phyloP scores from a whole-genome alignment of 345 rosid species.

The Eucalyptus camaldulensis region DNA sequence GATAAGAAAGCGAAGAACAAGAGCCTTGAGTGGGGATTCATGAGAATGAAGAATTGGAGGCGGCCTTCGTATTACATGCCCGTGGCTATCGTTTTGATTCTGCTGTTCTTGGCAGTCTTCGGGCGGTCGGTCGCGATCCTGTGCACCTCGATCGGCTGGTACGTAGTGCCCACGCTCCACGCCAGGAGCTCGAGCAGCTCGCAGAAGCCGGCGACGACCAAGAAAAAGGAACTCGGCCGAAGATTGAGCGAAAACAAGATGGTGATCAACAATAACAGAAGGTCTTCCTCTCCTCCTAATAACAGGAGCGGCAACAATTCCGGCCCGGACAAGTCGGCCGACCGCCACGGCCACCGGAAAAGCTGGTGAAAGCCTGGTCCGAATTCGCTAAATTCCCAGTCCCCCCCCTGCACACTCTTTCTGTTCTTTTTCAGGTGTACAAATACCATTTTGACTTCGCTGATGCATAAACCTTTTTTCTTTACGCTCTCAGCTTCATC shows the following conservation, averaged over 20 bases:
- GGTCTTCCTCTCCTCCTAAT: slow-evolving; percentile 10
- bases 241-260: slow-evolving; percentile 26
- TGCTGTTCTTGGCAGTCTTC: slow-evolving; percentile 41
- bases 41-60: slow-evolving; percentile 7
- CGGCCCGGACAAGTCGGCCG: neutral
- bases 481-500: neutral
- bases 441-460: neutral
- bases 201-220: slow-evolving; percentile 1
- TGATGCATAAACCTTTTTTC: neutral
- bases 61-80: slow-evolving; percentile 48
- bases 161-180: slow-evolving; percentile 34
- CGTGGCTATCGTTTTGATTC: slow-evolving; percentile 29
- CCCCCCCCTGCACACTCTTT: neutral
- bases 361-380: slow-evolving; percentile 9
- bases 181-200: slow-evolving; percentile 1
- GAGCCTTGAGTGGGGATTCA: neutral
- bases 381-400: neutral
- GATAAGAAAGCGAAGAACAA: neutral
- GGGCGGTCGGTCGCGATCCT: slow-evolving; percentile 55
- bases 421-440: neutral
- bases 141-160: slow-evolving; percentile 65
- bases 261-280: neutral
- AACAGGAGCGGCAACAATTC: neutral
- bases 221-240: slow-evolving; percentile 38
- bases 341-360: neutral